Evolutionary conservation across 202 grass and related monocot genomes (phyloP), one percentile per base, ranked within the genome.

Genomic region (Zoysia matrella): DNA sequence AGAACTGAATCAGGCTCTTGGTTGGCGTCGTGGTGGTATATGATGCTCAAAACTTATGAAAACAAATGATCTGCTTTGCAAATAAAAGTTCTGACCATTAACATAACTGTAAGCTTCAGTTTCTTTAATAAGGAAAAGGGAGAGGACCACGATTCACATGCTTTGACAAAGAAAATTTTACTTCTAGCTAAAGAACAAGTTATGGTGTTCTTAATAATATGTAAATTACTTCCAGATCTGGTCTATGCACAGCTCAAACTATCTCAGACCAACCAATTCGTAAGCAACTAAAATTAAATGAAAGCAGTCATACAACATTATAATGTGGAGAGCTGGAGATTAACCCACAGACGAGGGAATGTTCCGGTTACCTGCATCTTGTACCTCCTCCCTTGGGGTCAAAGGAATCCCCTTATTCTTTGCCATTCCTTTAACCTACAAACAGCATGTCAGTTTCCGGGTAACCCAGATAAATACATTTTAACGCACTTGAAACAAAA

Each of bases 401-500:
- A 91, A 77, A 48, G 83, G 57, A 85, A 95, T 52, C 15, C 90
- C 92, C 82, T 82, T 93, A 30, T 91, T 93, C 61, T 82, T 91
- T 45, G 95, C 89, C 92, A 98, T 98, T 83, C 95, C 95, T 89
- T 98, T 98, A 30, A 76, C 95, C 95, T 98, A 69, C 43, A 83
- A 72, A 22, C 41, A 71, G 13, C 11, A 74, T 47, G 72, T 61
- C 74, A 50, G 5, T 72, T 30, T 65, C 62, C 9, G 48, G 67
- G 18, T 30, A 76, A n/a, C 11, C 41, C 40, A 66, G 40, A 54
- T 12, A 55, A 7, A 45, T 71, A 8, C 36, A 4, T 52, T 70
- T 61, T 69, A 62, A 63, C 6, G 15, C 47, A 11, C 40, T 77
- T 62, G 43, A 12, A 8, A 78, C 6, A 70, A 1, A 3, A 4